phyloP scores from a whole-genome alignment of 2,329 filamentous ascomycete genomes.

The Fragosphaeria purpurea region DNA sequence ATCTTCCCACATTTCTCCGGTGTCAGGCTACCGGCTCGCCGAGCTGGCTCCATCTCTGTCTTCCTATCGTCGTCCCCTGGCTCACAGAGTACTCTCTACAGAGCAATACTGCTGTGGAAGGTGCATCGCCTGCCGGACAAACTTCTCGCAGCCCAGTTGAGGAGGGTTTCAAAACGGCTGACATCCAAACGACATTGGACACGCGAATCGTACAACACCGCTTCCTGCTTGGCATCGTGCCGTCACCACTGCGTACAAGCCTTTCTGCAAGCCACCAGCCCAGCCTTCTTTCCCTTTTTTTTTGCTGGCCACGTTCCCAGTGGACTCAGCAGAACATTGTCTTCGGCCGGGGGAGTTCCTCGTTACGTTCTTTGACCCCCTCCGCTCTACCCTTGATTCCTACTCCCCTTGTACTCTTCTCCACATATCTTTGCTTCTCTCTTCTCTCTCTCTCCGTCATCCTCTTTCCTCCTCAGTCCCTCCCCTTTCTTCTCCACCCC shows the following conservation, averaged over 20 bases:
- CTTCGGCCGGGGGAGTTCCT: too few relatives aligned
- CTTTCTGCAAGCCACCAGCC: too few relatives aligned
- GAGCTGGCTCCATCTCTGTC: not conserved
- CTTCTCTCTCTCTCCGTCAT: not conserved
- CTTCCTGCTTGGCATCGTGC: not conserved
- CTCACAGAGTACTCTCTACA: too few relatives aligned
- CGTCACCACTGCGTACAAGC: too few relatives aligned
- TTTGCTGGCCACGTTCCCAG: too few relatives aligned
- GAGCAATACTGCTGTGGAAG: too few relatives aligned
- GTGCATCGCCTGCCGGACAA: too few relatives aligned
- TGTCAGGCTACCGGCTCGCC: slow-evolving; percentile 2
- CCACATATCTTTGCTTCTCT: slow-evolving; percentile 3
- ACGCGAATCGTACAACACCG: not conserved
- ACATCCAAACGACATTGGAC: slow-evolving; percentile 22
- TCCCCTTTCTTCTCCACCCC: slow-evolving; percentile 5
- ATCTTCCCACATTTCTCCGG: slow-evolving; percentile 5
- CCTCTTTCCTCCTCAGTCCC: not conserved
- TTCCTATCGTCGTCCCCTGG: slow-evolving; percentile 1
- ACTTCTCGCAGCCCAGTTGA: too few relatives aligned
- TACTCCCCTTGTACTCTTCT: slow-evolving; percentile 4
- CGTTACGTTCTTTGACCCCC: too few relatives aligned
- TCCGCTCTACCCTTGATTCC: slow-evolving; percentile 3
- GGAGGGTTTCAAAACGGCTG: slow-evolving; percentile 29
- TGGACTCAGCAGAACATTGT: too few relatives aligned
- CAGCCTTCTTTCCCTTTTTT: too few relatives aligned